Percentiles rank a stretch among this genome's conserved stretches.
Evolutionary conservation across 495 filamentous ascomycete genomes (phyloP).

Genomic region (Chaetomium fimeti): DNA sequence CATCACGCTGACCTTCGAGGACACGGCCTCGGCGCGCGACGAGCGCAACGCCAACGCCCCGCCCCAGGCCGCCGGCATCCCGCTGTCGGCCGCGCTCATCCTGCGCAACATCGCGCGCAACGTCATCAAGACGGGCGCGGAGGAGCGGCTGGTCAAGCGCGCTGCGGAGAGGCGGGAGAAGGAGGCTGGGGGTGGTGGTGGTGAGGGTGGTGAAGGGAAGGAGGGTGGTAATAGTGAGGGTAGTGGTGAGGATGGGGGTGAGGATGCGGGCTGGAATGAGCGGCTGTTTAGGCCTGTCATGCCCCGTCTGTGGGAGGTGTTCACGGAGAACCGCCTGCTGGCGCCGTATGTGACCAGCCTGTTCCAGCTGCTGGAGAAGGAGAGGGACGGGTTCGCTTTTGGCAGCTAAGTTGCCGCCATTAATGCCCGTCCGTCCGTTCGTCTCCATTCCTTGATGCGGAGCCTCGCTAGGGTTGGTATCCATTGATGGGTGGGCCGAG

Average conservation of each 20-base stretch:
- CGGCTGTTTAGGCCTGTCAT: slow-evolving; percentile 52
- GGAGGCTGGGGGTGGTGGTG: slow-evolving; percentile 10
- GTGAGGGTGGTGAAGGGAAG: slow-evolving; percentile 3
- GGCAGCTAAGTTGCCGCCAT: neutral
- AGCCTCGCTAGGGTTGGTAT: neutral
- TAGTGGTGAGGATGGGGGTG: slow-evolving; percentile 42
- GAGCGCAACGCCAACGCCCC: slow-evolving; percentile 59
- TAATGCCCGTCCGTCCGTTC: neutral
- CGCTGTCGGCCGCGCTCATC: slow-evolving; percentile 79
- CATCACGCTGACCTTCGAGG: slow-evolving; percentile 52
- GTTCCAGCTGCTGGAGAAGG: slow-evolving; percentile 32
- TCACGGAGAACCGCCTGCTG: slow-evolving; percentile 54
- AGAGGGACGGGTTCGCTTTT: slow-evolving; percentile 13
- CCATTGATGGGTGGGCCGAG: neutral
- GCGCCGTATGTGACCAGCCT: slow-evolving; percentile 34
- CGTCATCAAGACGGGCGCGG: slow-evolving; percentile 58
- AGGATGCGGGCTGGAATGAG: slow-evolving; percentile 47
- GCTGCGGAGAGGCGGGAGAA: slow-evolving; percentile 1
- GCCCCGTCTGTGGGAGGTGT: slow-evolving; percentile 51
- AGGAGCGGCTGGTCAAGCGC: slow-evolving; percentile 53
- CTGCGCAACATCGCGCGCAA: slow-evolving; percentile 85
- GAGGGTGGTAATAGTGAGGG: slow-evolving; percentile 25
- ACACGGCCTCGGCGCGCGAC: slow-evolving; percentile 66
- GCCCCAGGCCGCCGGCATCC: slow-evolving; percentile 75
- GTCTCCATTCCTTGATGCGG: neutral